These are phyloP conservation scores for Paramecium tetraurelia DNA, from an alignment of 73 alveolate genomes.

Conservation along the genomic window DNA sequence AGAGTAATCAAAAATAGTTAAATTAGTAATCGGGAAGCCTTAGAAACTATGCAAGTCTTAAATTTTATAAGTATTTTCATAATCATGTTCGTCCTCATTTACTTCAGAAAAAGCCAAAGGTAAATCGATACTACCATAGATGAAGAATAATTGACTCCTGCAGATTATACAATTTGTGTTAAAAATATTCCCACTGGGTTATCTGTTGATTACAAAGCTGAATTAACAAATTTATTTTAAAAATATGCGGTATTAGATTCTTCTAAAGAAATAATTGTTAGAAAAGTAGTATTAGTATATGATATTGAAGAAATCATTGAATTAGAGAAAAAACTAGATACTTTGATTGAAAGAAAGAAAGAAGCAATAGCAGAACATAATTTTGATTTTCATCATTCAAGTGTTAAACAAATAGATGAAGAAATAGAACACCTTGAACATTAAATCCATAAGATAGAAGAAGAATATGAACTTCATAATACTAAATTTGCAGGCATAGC, in stretches of 20 bases:
- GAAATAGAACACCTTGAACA: constrained; percentile 53
- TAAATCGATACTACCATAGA: constrained; percentile 52
- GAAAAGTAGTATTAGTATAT: constrained; percentile 54
- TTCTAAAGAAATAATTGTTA: neutral
- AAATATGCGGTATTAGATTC: constrained; percentile 22
- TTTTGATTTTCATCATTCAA: constrained; percentile 16
- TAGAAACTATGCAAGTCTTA: neutral
- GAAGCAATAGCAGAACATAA: neutral
- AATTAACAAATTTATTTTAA: constrained; percentile 41
- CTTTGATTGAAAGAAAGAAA: constrained; percentile 23
- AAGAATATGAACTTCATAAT: neutral
- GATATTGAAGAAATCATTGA: constrained; percentile 47
- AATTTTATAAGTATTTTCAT: constrained; percentile 18
- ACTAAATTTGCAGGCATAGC: constrained; percentile 60
- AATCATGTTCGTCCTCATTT: constrained; percentile 43
- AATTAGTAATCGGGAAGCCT: constrained; percentile 31
- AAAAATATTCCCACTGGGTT: constrained; percentile 57
- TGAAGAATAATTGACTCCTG: constrained; percentile 55
- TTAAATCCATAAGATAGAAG: constrained; percentile 42
- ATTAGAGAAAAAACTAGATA: constrained; percentile 30
- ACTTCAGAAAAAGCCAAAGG: constrained; percentile 60
- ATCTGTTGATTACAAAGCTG: constrained; percentile 49
- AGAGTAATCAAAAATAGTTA: neutral
- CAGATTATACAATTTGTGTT: constrained; percentile 61
- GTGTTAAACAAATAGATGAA: constrained; percentile 27